Base-by-base conservation (phyloP, 805 yeast genomes). In the Debaryomyces prosopidis region DNA sequence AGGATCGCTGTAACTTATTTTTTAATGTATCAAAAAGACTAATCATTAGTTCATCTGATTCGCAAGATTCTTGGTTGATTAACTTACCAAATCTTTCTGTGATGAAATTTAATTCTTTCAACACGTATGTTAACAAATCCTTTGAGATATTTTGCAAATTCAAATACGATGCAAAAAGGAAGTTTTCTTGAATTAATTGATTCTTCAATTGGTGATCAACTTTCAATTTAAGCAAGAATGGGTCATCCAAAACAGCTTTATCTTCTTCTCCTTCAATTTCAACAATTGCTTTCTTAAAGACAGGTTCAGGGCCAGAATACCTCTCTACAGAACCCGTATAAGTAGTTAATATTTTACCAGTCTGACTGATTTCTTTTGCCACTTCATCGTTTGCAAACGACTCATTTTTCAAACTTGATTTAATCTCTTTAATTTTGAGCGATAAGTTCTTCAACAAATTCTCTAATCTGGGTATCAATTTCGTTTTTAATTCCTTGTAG, bases 261-360 rank as follows among this genome's bases (percentile, higher is more conserved):
- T 63, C 66, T 15, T 60, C 67, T 30, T 52, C 56, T 23, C 58
- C 60, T 11, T 53, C 62, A 2, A 50, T 62, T 8, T 54, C 54
- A 7, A 51, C 53, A 19, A 40, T 49, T 60, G 64, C 41, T 50
- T 46, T 48, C 17, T 52, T 43, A 26, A 60, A 41, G 5, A 69
- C 65, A 40, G 55, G 82, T 44, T 73, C 72, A 37, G 68, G 62
- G 16, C 62, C 63, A n/a, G 63, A 62, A 50, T 70, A 71, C 14
- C 62, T 52, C 44, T 68, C 72, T 10, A 72, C 55, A 1, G 74
- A 55, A 19, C 51, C 45, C 51, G 59, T 63, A 46, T 66, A 73
- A 35, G 51, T 49, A 28, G 55, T 62, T 44, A 84, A 60, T 27
- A 81, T 80, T 34, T 66, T 63, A 45, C 83, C 85, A 1, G 96